Percentiles rank a stretch among this genome's conserved stretches.
Evolutionary conservation across 2,329 filamentous ascomycete genomes (phyloP).

Genomic region (Conoideocrella luteorostrata): DNA sequence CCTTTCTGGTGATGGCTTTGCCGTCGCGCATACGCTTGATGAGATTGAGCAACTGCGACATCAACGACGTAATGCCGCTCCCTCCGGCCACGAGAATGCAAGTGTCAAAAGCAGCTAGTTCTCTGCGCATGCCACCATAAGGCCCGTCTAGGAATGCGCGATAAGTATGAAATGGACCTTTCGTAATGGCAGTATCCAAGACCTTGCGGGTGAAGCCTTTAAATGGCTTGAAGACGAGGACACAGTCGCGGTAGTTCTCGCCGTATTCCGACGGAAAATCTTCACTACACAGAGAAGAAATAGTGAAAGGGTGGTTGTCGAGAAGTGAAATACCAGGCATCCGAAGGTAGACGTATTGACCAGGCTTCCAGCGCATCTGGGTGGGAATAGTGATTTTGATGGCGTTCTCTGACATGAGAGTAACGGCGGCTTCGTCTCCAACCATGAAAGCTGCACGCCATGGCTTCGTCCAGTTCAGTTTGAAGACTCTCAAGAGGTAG

Average conservation of each 20-base stretch:
- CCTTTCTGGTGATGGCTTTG: conserved; percentile 84
- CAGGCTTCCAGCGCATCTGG: conserved; percentile 85
- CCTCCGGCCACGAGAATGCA: conserved; percentile 90
- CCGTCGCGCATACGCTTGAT: conserved; percentile 95
- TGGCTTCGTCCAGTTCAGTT: conserved; percentile 83
- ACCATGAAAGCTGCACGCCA: conserved; percentile 75
- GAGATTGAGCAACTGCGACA: conserved; percentile 85
- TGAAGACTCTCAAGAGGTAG: conserved; percentile 69
- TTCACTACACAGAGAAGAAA: conserved; percentile 84
- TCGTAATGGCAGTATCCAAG: conserved; percentile 72
- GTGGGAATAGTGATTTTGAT: conserved; percentile 94
- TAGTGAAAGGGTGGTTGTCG: conserved; percentile 93
- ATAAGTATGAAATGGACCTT: conserved; percentile 87
- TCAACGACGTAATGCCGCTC: conserved; percentile 87
- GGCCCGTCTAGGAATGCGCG: conserved; percentile 89
- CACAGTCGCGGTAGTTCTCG: conserved; percentile 80
- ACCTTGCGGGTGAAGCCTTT: conserved; percentile 84
- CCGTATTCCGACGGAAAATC: conserved; percentile 92
- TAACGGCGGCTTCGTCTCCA: conserved; percentile 85
- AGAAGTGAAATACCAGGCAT: conserved; percentile 89
- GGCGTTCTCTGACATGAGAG: conserved; percentile 85
- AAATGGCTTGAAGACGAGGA: conserved; percentile 86
- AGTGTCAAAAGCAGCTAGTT: conserved; percentile 86
- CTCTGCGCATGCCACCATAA: conserved; percentile 88
- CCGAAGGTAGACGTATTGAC: conserved; percentile 89